A percentile compares a stretch with the other conserved stretches of the same genome.
phyloP scores from a whole-genome alignment of 1,284 basidiomycete species.

The Melanopsichium pennsylvanicum region DNA sequence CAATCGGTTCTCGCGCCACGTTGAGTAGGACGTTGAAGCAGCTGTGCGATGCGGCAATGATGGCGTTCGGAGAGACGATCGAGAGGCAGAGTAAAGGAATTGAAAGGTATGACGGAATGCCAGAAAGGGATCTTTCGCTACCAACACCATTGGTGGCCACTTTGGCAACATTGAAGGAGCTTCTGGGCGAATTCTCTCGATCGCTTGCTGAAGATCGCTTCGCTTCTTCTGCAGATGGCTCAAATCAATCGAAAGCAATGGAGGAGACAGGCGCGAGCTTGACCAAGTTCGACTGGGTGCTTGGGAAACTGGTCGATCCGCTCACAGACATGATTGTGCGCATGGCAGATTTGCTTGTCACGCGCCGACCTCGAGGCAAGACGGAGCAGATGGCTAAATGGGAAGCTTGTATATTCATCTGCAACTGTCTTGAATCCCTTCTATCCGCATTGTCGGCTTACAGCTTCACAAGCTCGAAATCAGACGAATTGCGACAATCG shows the following conservation, averaged over 20 bases:
- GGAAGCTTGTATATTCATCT: constrained; percentile 37
- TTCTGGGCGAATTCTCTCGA: constrained; percentile 42
- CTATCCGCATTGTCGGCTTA: constrained; percentile 11
- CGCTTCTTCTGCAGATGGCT: not conserved
- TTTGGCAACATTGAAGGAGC: constrained; percentile 48
- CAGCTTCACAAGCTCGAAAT: constrained; percentile 22
- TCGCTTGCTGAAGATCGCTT: constrained; percentile 30
- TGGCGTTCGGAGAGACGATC: constrained; percentile 51
- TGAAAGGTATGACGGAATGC: constrained; percentile 30
- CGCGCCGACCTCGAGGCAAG: not conserved
- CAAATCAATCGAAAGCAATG: not conserved
- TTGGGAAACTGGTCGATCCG: constrained; percentile 46
- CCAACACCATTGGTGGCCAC: constrained; percentile 45
- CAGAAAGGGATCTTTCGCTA: constrained; percentile 26
- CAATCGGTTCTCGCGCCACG: constrained; percentile 81
- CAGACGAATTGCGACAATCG: not conserved
- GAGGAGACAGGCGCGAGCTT: constrained; percentile 1
- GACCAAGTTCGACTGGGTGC: constrained; percentile 39
- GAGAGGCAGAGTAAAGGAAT: constrained; percentile 47
- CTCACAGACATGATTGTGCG: constrained; percentile 35
- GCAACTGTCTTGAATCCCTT: constrained; percentile 48
- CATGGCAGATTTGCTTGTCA: constrained; percentile 19
- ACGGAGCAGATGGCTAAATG: constrained; percentile 24
- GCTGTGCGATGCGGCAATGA: constrained; percentile 63
- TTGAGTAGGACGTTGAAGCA: constrained; percentile 81